phyloP scores from a whole-genome alignment of 164 flowering plant species.

The Macadamia integrifolia region DNA sequence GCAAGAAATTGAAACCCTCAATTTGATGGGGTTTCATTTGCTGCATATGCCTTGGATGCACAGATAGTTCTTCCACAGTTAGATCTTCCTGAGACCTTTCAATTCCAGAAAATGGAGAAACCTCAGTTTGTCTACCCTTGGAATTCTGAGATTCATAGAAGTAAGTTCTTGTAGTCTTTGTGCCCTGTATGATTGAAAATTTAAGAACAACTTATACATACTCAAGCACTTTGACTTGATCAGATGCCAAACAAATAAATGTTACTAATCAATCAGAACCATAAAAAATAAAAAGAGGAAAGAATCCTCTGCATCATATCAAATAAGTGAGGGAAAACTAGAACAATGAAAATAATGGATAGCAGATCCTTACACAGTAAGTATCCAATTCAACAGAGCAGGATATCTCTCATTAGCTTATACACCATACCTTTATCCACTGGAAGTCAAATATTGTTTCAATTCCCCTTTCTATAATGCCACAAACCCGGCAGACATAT shows the following conservation, averaged over 20 bases:
- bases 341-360: too few species aligned
- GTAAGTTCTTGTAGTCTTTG: slow-evolving; percentile 51
- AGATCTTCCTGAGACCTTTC: slow-evolving; percentile 32
- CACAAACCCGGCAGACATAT: slow-evolving; percentile 36
- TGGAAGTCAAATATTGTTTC: slow-evolving; percentile 35
- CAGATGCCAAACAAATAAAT: too few species aligned
- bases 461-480: slow-evolving; percentile 28
- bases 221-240: too few species aligned
- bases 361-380: not conserved
- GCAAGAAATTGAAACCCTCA: slow-evolving; percentile 82
- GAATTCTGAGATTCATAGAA: slow-evolving; percentile 31
- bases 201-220: too few species aligned
- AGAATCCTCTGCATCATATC: too few species aligned
- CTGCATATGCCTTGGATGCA: slow-evolving; percentile 84
- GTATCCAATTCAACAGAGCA: not conserved
- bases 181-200: slow-evolving; percentile 28
- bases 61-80: slow-evolving; percentile 34
- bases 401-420: slow-evolving; percentile 1
- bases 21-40: slow-evolving; percentile 91
- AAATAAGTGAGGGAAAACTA: too few species aligned
- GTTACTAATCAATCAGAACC: too few species aligned
- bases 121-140: slow-evolving; percentile 19
- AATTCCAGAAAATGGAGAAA: slow-evolving; percentile 18
- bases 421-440: slow-evolving; percentile 27
- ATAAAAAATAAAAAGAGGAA: too few species aligned